Base-by-base conservation (phyloP, 2,329 filamentous ascomycete species). In the Talaromyces sp. region DNA sequence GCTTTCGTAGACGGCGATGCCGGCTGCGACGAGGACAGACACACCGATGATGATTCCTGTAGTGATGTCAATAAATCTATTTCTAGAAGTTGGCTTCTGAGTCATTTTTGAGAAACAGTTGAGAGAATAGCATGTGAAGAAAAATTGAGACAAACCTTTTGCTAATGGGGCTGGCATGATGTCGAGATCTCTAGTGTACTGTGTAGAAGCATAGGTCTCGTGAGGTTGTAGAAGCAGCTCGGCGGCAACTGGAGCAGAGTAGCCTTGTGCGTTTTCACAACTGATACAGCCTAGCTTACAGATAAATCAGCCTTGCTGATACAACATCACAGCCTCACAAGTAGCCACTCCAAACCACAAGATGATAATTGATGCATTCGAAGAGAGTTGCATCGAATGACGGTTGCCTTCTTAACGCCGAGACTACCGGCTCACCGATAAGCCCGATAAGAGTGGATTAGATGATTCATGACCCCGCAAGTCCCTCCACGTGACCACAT, bases 1-100 rank as follows among this genome's bases (percentile, higher is more conserved):
- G 47, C 84, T 87, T 73, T 89, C 85, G 74, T 88, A 87, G 54
- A 87, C 83, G 61, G 87, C 87, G 60, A 88, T 82, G 13, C 86
- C 84, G 19, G 87, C 86, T 66, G 87, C 87, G 61, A 88, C 83
- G 64, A 89, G 79, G 47, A 89, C 81, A 50, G 84, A 84, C 68
- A 87, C 82, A 57, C 85, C 85, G 69, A 89, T 84, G 68, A 89
- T 85, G 68, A 88, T 82, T 72, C 86, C 87, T 89, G 68, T 43
- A 8, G n/a, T 39, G 35, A 45, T 31, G 56, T 59, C 56, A 59
- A 59, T 64, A 14, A 56, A 9, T 24, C 37, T 14, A 22, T 14
- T 19, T 19, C 7, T 10, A 9, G 27, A 9, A 52, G 11, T 8
- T 33, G 49, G 16, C 24, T 33, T n/a, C 24, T 33, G 2, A 16